phyloP scores from a whole-genome alignment of 2,329 filamentous ascomycete genomes.

The Diaporthe vexans region DNA sequence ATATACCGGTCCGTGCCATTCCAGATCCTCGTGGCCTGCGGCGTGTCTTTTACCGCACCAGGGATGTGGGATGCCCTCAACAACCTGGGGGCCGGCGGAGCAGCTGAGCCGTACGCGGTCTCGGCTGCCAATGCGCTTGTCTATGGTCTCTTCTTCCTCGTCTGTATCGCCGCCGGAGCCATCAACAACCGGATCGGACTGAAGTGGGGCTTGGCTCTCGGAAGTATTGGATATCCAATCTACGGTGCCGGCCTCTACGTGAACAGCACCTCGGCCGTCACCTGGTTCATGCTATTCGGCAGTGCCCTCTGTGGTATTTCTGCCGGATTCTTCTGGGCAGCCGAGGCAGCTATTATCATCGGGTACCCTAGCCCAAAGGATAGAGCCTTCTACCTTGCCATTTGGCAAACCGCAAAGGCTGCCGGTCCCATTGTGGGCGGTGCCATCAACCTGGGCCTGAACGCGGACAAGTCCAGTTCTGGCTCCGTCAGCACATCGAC shows the following conservation, averaged over 20 bases:
- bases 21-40: constrained; percentile 47
- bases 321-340: constrained; percentile 65
- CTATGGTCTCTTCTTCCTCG: constrained; percentile 60
- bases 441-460: constrained; percentile 44
- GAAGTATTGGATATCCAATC: constrained; percentile 62
- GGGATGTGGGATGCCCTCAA: constrained; percentile 71
- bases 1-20: constrained; percentile 39
- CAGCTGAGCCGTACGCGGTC: constrained; percentile 64
- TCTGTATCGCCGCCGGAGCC: constrained; percentile 62
- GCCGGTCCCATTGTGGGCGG: constrained; percentile 42
- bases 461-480: constrained; percentile 39
- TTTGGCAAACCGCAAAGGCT: constrained; percentile 52
- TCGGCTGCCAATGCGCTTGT: constrained; percentile 67
- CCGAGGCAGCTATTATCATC: constrained; percentile 63
- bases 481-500: constrained; percentile 38
- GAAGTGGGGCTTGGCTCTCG: constrained; percentile 58
- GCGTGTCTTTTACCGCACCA: constrained; percentile 64
- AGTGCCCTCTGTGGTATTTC: constrained; percentile 62
- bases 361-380: constrained; percentile 63
- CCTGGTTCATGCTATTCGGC: constrained; percentile 65
- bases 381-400: constrained; percentile 60
- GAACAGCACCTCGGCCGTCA: constrained; percentile 65
- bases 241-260: constrained; percentile 63
- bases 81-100: constrained; percentile 65
- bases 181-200: constrained; percentile 64